These are phyloP conservation scores for Murraya paniculata DNA, from an alignment of 345 rosid genomes.

Conservation along the genomic window DNA sequence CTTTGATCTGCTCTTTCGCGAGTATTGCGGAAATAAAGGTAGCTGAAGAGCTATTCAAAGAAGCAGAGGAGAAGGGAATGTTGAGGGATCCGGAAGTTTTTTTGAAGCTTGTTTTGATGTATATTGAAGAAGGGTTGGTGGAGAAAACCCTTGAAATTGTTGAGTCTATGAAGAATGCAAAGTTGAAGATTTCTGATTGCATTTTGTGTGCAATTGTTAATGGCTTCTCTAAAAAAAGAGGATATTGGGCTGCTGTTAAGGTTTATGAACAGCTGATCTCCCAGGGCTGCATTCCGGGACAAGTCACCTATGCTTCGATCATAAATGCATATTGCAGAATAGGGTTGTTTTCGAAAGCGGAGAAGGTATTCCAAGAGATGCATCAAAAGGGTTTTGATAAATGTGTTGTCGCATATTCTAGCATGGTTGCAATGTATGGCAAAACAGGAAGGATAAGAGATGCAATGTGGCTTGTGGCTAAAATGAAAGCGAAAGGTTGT, in stretches of 20 bases:
- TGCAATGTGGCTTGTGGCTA: conserved; percentile 67
- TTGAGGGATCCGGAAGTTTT: conserved; percentile 69
- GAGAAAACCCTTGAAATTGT: conserved; percentile 66
- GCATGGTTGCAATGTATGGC: conserved; percentile 76
- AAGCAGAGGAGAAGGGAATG: conserved; percentile 51
- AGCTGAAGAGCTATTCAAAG: conserved; percentile 57
- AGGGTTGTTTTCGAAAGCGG: conserved; percentile 59
- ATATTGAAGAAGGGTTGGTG: conserved; percentile 50
- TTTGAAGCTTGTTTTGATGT: conserved; percentile 70
- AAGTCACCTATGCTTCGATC: conserved; percentile 77
- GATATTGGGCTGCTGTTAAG: conserved; percentile 46
- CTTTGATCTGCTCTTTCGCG: conserved; percentile 56
- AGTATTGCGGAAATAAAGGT: conserved; percentile 29
- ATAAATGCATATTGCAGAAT: conserved; percentile 64
- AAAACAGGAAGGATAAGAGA: conserved; percentile 59
- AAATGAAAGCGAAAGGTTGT: conserved; percentile 77
- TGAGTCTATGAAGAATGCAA: conserved; percentile 42
- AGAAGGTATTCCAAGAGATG: conserved; percentile 63
- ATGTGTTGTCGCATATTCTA: conserved; percentile 81
- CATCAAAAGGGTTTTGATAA: conserved; percentile 59
- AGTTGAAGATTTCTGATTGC: conserved; percentile 66
- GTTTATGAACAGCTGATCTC: conserved; percentile 51
- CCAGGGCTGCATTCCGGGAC: conserved; percentile 68
- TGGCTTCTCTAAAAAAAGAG: conserved; percentile 62
- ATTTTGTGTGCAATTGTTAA: conserved; percentile 70